Conservation (phyloP, 257 asterid genomes). For the Gentiana macrophylla region DNA sequence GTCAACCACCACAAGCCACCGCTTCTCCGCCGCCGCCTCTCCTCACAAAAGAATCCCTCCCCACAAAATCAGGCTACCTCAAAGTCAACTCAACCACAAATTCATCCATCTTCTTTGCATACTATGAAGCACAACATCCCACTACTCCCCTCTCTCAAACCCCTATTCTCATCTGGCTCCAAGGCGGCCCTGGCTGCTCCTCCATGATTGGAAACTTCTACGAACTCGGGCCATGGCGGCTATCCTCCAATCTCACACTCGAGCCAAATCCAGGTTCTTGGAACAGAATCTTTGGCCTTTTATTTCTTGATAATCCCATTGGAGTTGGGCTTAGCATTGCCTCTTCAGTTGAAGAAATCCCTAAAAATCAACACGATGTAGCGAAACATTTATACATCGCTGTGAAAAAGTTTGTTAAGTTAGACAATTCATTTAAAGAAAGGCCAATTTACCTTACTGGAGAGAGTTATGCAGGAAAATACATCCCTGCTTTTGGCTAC, state of each 20-base stretch:
- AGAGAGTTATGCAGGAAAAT: conserved; percentile 81
- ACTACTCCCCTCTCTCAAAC: conserved; percentile 24
- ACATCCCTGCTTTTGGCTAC: conserved; percentile 60
- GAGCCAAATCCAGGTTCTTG: conserved; percentile 48
- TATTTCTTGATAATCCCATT: conserved; percentile 77
- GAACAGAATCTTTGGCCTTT: conserved; percentile 58
- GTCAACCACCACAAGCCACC: conserved; percentile 18
- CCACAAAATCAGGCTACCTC: conserved; percentile 70
- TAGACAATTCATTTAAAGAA: conserved; percentile 29
- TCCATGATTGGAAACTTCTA: conserved; percentile 68
- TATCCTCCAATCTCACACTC: conserved; percentile 23
- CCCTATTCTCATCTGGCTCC: conserved; percentile 73
- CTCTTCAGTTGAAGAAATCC: conserved; percentile 47
- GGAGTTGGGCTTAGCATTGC: conserved; percentile 73
- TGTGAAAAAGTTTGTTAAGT: conserved; percentile 31
- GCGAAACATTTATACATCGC: conserved; percentile 58
- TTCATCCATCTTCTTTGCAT: conserved; percentile 71
- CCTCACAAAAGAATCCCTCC: conserved; percentile 53
- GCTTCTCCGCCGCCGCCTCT: conserved; percentile 16
- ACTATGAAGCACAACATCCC: conserved; percentile 49
- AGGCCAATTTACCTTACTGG: conserved; percentile 66
- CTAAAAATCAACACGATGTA: conserved; percentile 48
- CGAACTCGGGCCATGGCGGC: conserved; percentile 74
- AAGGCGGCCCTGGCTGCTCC: conserved; percentile 89
- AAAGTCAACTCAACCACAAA: conserved; percentile 48